These are phyloP conservation scores for Hypomontagnella submonticulosa DNA, from an alignment of 495 filamentous ascomycete genomes.

Conservation along the genomic window DNA sequence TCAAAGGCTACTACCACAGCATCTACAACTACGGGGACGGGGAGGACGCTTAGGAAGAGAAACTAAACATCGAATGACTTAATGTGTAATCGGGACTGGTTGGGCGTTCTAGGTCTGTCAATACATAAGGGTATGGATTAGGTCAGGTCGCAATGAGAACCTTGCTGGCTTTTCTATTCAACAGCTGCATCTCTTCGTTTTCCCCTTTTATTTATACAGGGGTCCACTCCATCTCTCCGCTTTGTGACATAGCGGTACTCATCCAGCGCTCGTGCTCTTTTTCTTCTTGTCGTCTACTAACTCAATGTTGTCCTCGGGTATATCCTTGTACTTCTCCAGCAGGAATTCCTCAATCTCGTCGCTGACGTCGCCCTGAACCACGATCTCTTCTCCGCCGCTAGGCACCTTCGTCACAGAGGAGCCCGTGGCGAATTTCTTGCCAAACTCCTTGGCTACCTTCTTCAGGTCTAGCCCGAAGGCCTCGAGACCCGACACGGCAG, in stretches of 20 bases:
- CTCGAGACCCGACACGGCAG: conserved; percentile 87
- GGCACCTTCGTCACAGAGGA: conserved; percentile 89
- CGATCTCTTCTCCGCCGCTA: conserved; percentile 92
- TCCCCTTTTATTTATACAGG: conserved; percentile 3
- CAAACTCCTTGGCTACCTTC: conserved; percentile 88
- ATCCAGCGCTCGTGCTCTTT: conserved; percentile 62
- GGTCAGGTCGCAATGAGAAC: conserved; percentile 39
- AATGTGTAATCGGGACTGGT: conserved; percentile 23
- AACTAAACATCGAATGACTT: conserved; percentile 44
- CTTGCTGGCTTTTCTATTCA: conserved; percentile 31
- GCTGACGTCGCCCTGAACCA: conserved; percentile 96
- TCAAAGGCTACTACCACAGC: conserved; percentile 43
- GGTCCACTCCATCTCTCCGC: not conserved
- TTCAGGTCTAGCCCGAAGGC: conserved; percentile 92
- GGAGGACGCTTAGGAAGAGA: conserved; percentile 64
- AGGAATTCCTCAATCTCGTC: conserved; percentile 94
- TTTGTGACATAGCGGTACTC: conserved; percentile 17
- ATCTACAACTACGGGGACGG: conserved; percentile 49
- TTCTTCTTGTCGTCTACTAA: conserved; percentile 94
- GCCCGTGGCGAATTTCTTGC: conserved; percentile 94
- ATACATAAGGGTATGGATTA: conserved; percentile 18
- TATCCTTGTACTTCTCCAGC: conserved; percentile 80
- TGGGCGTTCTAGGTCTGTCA: conserved; percentile 28
- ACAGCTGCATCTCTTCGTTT: not conserved
- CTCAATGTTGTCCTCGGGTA: conserved; percentile 95